Base-by-base conservation (phyloP, 1,284 basidiomycete species). In the Rhizoctonia solani region DNA sequence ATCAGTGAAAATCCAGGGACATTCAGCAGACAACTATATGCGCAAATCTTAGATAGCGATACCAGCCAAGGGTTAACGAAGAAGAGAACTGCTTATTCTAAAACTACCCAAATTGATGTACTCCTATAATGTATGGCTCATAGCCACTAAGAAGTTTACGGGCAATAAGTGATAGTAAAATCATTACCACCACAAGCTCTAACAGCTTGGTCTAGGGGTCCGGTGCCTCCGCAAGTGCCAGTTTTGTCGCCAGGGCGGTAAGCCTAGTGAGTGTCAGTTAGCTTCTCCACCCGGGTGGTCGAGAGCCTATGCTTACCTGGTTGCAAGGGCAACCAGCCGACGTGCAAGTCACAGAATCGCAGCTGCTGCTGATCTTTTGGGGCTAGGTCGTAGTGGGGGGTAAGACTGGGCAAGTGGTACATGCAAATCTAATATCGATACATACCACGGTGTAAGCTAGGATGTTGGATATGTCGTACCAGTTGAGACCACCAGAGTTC, bases 381-480 rank as follows among this genome's bases (percentile, higher is more conserved):
- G 50, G 32, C 66, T 68, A 30, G n/a, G 23, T 30, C 23, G 49
- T 44, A 29, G 34, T 16, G 37, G 8, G 16, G 16, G 16, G 8
- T 8, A 39, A 8, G 37, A 8, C 9, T 16, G 16, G 8, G 37
- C 8, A 39, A 8, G 8, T 16, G 37, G 37, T n/a, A n/a, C n/a
- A 39, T 39, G 9, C 37, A 39, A 39, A 16, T 39, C 37, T n/a
- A n/a, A n/a, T 8, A 39, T 58, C 2, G 47, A 58, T 23, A 23
- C 41, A 30, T 46, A 65, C 61, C 50, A 68, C 59, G 50, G 27
- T 65, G 39, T 63, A 68, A 3, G 58, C 67, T 21, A 61, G 58
- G 23, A 68, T 68, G 53, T 68, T 68, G 11, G 67, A 68, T 50
- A 68, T 68, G 23, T 68, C 67, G 21, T 68, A 68, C 39, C 25